These are phyloP conservation scores for Solanum corneliomulleri DNA, from an alignment of 257 asterid genomes.

Conservation along the genomic window DNA sequence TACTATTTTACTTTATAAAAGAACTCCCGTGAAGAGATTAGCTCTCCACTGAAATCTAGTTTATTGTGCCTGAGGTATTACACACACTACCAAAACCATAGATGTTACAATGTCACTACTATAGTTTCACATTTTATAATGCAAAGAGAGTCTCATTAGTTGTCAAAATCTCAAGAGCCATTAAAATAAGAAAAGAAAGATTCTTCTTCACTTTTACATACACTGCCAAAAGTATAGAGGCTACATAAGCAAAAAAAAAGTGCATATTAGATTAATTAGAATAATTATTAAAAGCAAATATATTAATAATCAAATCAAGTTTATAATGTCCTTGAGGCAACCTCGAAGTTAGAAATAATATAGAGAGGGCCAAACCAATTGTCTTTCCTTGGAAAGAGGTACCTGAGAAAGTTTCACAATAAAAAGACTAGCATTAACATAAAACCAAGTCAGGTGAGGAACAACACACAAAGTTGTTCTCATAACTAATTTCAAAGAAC, in stretches of 20 bases:
- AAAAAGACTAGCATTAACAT: neutral
- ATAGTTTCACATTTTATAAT: too few species aligned
- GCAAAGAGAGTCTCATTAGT: too few species aligned
- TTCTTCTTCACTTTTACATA: too few species aligned
- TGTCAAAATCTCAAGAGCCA: too few species aligned
- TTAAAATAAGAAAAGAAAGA: too few species aligned
- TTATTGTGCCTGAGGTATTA: slow-evolving; percentile 70
- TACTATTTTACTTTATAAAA: slow-evolving; percentile 42
- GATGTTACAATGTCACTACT: too few species aligned
- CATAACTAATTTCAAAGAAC: neutral
- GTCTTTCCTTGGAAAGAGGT: slow-evolving; percentile 39
- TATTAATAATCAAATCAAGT: too few species aligned
- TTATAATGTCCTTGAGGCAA: neutral
- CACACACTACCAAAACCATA: too few species aligned
- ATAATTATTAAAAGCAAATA: too few species aligned
- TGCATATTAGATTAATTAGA: too few species aligned
- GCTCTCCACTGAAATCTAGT: slow-evolving; percentile 60
- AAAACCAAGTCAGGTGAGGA: neutral
- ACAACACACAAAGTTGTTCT: neutral
- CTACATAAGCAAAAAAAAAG: too few species aligned
- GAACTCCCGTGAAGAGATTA: slow-evolving; percentile 76
- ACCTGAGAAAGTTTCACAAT: slow-evolving; percentile 1
- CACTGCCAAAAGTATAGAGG: too few species aligned
- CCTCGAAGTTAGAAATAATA: slow-evolving; percentile 53
- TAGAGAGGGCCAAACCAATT: slow-evolving; percentile 72